Evolutionary conservation across 2,329 filamentous ascomycete genomes (phyloP).

Genomic region (Aspergillus phoenicis): DNA sequence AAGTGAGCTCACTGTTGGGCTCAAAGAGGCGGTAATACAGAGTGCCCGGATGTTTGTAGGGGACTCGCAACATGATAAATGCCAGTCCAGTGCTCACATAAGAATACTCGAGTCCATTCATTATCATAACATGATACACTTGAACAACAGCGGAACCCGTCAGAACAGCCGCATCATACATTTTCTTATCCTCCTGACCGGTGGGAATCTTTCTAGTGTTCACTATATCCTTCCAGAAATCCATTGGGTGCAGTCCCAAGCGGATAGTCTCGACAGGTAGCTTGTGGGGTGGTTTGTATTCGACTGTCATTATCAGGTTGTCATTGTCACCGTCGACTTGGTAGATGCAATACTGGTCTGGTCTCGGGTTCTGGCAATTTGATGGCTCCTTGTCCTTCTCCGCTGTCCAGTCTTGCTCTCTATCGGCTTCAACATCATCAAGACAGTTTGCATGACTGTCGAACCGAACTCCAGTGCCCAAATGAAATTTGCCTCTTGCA

Average conservation of each 20-base stretch:
- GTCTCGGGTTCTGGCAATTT: slow-evolving; percentile 5
- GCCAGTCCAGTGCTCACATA: slow-evolving; percentile 29
- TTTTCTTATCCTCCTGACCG: slow-evolving; percentile 14
- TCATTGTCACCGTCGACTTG: slow-evolving; percentile 13
- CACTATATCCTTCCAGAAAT: slow-evolving; percentile 22
- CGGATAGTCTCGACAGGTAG: slow-evolving; percentile 10
- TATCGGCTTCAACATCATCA: slow-evolving; percentile 11
- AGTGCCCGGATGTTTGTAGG: slow-evolving; percentile 22
- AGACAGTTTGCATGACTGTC: slow-evolving; percentile 18
- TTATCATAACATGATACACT: slow-evolving; percentile 33
- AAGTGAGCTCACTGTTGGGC: slow-evolving; percentile 25
- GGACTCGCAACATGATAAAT: slow-evolving; percentile 25
- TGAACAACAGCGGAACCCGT: slow-evolving; percentile 23
- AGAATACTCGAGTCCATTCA: slow-evolving; percentile 31
- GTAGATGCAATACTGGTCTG: slow-evolving; percentile 25
- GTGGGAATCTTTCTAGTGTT: slow-evolving; percentile 5
- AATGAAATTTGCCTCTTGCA: slow-evolving; percentile 17
- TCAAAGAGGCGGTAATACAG: slow-evolving; percentile 31
- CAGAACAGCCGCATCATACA: slow-evolving; percentile 24
- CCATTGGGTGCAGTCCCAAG: slow-evolving; percentile 18
- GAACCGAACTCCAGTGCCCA: slow-evolving; percentile 20
- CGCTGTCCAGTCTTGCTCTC: not conserved
- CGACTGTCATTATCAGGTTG: slow-evolving; percentile 12
- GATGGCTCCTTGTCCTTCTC: not conserved
- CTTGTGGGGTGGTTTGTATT: slow-evolving; percentile 22